Evolutionary conservation across 179 eudicot species (phyloP), one percentile per base, ranked within the genome.

Genomic region (Beta macrorhiza): DNA sequence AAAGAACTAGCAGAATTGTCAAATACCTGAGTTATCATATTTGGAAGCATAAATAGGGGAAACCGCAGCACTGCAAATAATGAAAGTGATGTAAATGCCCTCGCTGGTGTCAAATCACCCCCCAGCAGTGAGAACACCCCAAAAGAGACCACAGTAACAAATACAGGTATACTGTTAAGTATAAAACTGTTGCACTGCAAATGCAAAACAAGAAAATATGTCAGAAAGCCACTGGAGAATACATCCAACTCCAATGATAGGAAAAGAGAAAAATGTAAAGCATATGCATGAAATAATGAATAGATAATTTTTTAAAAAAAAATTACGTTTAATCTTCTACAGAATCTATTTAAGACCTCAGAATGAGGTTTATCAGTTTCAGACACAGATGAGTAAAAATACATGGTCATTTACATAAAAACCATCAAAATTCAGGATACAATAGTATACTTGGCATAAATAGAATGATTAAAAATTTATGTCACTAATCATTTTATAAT

Each of bases 1-100:
- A 56, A 71, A 72, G 64, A 16, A 8, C 57, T 19, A 19, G 67
- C 29, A 49, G 64, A 59, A 79, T 25, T 71, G 65, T 56, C 44
- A 53, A 32, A 64, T 80, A 93, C 98, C 97, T 91, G 98, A 74
- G 97, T 91, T 75, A 94, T 94, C 72, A 90, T 88, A 83, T 91
- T 91, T 7, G 98, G 97, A 80, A 92, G 97, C 96, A 91, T 90
- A 83, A 89, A 89, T 16, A 94, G 88, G 76, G 96, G 98, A 84
- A 91, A 92, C 12, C 94, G 92, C 74, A 94, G 85, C 49, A 94
- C 98, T 11, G 96, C 96, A 79, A 91, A 94, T 86, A 94, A 80
- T 22, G 98, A 94, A 73, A 94, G 91, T 73, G 98, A 94, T 55
- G 97, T 94, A 71, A 94, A 94, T 78, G 98, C 98, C 85, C 91